phyloP scores from a whole-genome alignment of 306 rosid genomes.

The Sophora flavescens region DNA sequence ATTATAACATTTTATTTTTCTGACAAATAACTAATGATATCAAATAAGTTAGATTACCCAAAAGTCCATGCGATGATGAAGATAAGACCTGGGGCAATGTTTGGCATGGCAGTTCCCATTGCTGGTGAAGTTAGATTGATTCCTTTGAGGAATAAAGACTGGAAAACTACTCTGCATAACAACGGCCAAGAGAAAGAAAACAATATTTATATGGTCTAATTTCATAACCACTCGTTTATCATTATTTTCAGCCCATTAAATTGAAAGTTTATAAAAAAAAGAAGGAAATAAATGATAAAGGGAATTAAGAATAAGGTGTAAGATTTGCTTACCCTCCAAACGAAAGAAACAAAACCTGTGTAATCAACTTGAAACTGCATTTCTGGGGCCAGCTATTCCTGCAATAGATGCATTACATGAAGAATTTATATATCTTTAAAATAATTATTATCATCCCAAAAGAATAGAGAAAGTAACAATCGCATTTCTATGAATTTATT shows the following conservation, averaged over 20 bases:
- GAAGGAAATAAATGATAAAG: too few relatives aligned
- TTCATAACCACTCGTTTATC: neutral
- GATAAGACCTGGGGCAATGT: slow-evolving; percentile 88
- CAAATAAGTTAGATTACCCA: slow-evolving; percentile 56
- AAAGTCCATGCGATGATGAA: slow-evolving; percentile 79
- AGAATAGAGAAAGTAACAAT: neutral
- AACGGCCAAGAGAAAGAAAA: slow-evolving; percentile 9
- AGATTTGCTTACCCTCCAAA: slow-evolving; percentile 76
- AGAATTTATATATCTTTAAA: slow-evolving; percentile 1
- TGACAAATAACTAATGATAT: neutral
- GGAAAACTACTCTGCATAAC: slow-evolving; percentile 72
- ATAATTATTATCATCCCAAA: neutral
- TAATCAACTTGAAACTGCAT: slow-evolving; percentile 53
- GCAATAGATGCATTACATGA: slow-evolving; percentile 37
- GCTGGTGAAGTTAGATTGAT: slow-evolving; percentile 81
- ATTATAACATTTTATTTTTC: neutral
- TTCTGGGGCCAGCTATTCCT: slow-evolving; percentile 78
- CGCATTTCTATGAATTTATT: neutral
- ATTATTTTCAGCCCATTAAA: neutral
- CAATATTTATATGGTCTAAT: neutral
- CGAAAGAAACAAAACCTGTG: slow-evolving; percentile 65
- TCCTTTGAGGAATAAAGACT: slow-evolving; percentile 71
- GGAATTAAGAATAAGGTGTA: neutral
- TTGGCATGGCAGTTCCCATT: slow-evolving; percentile 97
- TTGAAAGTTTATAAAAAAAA: neutral